A percentile compares a stretch with the other conserved stretches of the same genome.
Evolutionary conservation across 2,329 filamentous ascomycete genomes (phyloP).

Genomic region (Monilinia polystroma): DNA sequence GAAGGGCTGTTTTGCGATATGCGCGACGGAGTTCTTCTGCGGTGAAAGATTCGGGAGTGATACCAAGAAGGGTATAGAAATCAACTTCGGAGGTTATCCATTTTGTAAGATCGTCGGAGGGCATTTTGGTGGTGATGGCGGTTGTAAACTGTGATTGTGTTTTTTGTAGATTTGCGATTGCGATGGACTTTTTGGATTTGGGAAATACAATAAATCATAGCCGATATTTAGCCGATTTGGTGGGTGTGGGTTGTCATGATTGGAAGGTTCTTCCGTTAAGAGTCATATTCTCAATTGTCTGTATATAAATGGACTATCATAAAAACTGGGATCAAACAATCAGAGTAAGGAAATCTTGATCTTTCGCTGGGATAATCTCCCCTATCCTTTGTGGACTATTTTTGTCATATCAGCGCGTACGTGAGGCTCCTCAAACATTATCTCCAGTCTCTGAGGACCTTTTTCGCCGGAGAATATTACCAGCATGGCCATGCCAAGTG

Average conservation of each 20-base stretch:
- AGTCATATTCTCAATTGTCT: background rate
- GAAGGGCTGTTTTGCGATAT: conserved; percentile 82
- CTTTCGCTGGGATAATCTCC: background rate
- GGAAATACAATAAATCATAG: background rate
- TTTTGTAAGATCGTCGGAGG: conserved; percentile 39
- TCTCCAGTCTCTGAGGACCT: background rate
- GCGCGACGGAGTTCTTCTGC: conserved; percentile 47
- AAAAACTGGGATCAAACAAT: background rate
- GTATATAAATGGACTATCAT: background rate
- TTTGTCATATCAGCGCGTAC: background rate
- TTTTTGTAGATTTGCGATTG: background rate
- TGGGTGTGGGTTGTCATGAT: background rate
- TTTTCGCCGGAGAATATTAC: background rate
- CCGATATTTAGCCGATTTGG: background rate
- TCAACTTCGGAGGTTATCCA: conserved; percentile 40
- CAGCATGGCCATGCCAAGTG: conserved; percentile 1
- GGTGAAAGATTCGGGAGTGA: conserved; percentile 34
- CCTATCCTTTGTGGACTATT: background rate
- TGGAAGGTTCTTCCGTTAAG: background rate
- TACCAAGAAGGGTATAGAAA: conserved; percentile 40
- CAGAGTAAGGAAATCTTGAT: background rate
- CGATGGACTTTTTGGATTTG: background rate
- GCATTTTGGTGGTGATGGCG: conserved; percentile 31
- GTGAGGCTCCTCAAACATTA: background rate
- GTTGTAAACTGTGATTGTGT: background rate